phyloP scores from a whole-genome alignment of 2,329 filamentous ascomycete species.

The Allantophomopsis lycopodina region DNA sequence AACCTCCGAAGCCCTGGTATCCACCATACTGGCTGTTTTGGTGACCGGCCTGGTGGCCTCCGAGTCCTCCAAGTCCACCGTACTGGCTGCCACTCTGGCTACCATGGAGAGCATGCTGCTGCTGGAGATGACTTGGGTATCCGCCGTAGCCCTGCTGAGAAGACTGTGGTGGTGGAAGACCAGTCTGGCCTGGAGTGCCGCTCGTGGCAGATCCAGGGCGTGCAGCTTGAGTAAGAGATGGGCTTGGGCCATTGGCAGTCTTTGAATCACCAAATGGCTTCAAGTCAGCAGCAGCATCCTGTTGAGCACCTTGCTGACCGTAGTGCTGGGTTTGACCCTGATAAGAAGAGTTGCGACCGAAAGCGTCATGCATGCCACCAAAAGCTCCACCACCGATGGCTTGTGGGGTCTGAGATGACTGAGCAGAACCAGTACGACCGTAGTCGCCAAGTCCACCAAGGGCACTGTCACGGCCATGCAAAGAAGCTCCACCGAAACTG shows the following conservation, averaged over 20 bases:
- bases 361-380: constrained; percentile 17
- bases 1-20: constrained; percentile 28
- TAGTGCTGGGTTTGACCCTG: constrained; percentile 18
- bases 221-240: constrained; percentile 18
- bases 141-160: constrained; percentile 19
- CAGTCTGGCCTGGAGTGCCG: constrained; percentile 14
- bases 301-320: constrained; percentile 16
- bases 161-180: constrained; percentile 17
- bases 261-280: constrained; percentile 22
- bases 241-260: constrained; percentile 18
- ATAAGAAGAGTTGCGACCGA: constrained; percentile 18
- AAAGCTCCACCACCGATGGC: constrained; percentile 17
- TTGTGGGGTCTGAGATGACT: constrained; percentile 17
- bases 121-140: constrained; percentile 20
- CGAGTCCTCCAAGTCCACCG: constrained; percentile 30
- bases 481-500: constrained; percentile 16
- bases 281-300: constrained; percentile 17
- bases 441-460: constrained; percentile 19
- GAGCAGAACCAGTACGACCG: constrained; percentile 18
- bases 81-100: constrained; percentile 20
- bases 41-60: constrained; percentile 27
- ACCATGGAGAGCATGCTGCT: constrained; percentile 18
- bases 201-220: constrained; percentile 22
- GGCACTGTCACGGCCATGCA: constrained; percentile 20
- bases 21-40: constrained; percentile 27